phyloP scores from a whole-genome alignment of 495 filamentous ascomycete species.

The Penicillium soppii region DNA sequence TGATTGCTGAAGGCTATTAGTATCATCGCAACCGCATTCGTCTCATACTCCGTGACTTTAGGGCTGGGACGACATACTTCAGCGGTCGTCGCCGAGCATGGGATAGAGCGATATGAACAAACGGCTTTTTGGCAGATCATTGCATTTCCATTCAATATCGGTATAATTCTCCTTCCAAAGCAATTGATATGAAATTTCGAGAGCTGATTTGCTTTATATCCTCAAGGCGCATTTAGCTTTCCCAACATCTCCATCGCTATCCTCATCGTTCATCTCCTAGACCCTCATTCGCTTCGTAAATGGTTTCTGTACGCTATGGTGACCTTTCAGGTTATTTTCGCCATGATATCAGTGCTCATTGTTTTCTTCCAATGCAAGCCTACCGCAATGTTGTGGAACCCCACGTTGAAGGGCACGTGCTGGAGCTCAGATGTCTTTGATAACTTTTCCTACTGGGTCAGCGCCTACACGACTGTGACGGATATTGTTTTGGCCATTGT shows the following conservation, averaged over 20 bases:
- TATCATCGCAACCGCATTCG: constrained; percentile 20
- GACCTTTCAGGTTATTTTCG: constrained; percentile 20
- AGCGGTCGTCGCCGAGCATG: constrained; percentile 19
- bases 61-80: constrained; percentile 25
- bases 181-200: no score
- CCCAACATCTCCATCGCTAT: constrained; percentile 28
- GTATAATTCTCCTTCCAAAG: constrained; percentile 3
- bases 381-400: constrained; percentile 17
- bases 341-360: constrained; percentile 21
- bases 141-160: constrained; percentile 19
- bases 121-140: constrained; percentile 20
- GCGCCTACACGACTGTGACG: constrained; percentile 24
- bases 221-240: constrained; percentile 26
- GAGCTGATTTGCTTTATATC: no score
- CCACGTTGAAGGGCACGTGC: constrained; percentile 11
- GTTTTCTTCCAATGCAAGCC: constrained; percentile 26
- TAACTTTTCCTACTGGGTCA: constrained; percentile 22
- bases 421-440: constrained; percentile 19
- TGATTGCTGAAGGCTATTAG: constrained; percentile 18
- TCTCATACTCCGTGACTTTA: constrained; percentile 20
- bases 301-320: constrained; percentile 17
- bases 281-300: constrained; percentile 19
- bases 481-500: constrained; percentile 28
- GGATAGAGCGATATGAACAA: constrained; percentile 6
- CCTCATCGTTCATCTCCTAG: constrained; percentile 21